A percentile compares a stretch with the other conserved stretches of the same genome.
phyloP scores from a whole-genome alignment of 495 filamentous ascomycete species.

The Neurospora sp. region DNA sequence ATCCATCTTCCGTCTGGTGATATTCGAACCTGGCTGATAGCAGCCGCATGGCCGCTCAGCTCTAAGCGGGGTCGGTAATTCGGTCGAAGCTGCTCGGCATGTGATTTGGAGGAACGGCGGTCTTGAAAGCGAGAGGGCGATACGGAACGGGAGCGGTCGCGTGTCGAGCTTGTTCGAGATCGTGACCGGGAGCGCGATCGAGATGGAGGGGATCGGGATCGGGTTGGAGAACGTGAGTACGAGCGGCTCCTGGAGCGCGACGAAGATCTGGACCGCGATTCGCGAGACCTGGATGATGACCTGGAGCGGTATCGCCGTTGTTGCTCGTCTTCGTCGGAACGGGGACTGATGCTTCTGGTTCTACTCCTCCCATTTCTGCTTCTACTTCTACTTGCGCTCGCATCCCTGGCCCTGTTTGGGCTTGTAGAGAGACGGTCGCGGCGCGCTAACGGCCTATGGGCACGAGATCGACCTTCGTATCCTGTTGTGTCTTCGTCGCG shows the following conservation, averaged over 20 bases:
- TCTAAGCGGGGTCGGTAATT: conserved; percentile 27
- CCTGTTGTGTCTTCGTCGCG: neutral
- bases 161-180: conserved; percentile 17
- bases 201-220: conserved; percentile 26
- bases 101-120: conserved; percentile 2
- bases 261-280: conserved; percentile 13
- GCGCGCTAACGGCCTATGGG: conserved; percentile 30
- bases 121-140: conserved; percentile 13
- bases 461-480: neutral
- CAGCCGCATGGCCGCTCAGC: conserved; percentile 64
- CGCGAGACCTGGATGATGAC: conserved; percentile 12
- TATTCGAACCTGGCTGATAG: conserved; percentile 79
- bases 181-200: conserved; percentile 16
- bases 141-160: conserved; percentile 7
- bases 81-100: conserved; percentile 15
- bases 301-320: conserved; percentile 25
- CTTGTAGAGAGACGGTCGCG: conserved; percentile 26
- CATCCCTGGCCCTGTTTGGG: conserved; percentile 9
- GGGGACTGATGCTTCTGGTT: neutral
- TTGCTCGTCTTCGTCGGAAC: conserved; percentile 11
- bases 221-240: conserved; percentile 30
- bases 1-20: conserved; percentile 85
- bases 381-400: conserved; percentile 15
- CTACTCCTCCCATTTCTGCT: conserved; percentile 11
- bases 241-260: conserved; percentile 15